Base-by-base conservation (phyloP, 371 early-diverging fungal species). In the Mortierella sp. region DNA sequence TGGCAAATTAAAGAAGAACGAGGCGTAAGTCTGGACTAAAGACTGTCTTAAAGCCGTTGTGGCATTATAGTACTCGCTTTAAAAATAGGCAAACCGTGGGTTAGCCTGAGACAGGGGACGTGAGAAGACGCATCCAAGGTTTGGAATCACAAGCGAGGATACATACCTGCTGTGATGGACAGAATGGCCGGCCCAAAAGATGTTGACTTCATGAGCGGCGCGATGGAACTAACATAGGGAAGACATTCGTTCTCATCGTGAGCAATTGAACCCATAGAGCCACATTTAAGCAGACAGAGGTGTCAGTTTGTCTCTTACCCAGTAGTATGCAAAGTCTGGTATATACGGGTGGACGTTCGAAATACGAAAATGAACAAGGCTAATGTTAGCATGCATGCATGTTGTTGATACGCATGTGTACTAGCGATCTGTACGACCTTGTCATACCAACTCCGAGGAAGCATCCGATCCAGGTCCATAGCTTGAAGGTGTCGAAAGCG, bases 221-320 rank as follows among this genome's bases (percentile, higher is more conserved):
- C 87, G 80, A 51, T 87, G 87, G 54, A 86, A 83, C 79, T 73
- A 27, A n/a, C n/a, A n/a, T n/a, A n/a, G n/a, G n/a, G n/a, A n/a
- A n/a, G n/a, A n/a, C n/a, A n/a, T n/a, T n/a, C n/a, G n/a, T n/a
- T n/a, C n/a, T n/a, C n/a, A n/a, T n/a, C n/a, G n/a, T n/a, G n/a
- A n/a, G n/a, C n/a, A n/a, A n/a, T n/a, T n/a, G n/a, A n/a, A n/a
- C n/a, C n/a, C n/a, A n/a, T n/a, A n/a, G n/a, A n/a, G n/a, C n/a
- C n/a, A n/a, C n/a, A n/a, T n/a, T n/a, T n/a, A n/a, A n/a, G n/a
- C n/a, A n/a, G 15, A 21, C 19, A 30, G 17, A 19, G 32, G 23
- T n/a, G n/a, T n/a, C n/a, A n/a, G n/a, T n/a, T n/a, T n/a, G n/a
- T n/a, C n/a, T 27, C 65, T 21, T 73, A 73, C 73, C 73, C 82